Base-by-base conservation (phyloP, 371 early-diverging fungal species). In the Mucor racemosus region DNA sequence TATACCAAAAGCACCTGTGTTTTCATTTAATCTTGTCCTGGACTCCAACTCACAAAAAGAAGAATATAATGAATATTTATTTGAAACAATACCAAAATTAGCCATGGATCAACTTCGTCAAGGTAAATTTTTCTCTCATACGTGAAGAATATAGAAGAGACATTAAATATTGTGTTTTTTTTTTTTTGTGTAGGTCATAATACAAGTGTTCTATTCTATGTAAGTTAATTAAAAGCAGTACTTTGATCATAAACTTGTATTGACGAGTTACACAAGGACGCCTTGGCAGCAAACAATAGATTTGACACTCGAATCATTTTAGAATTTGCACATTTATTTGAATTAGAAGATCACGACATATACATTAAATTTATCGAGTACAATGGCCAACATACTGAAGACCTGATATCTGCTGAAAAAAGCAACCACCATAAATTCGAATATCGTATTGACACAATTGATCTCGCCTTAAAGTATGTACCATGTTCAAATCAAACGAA, bases 191-290 rank as follows among this genome's bases (percentile, higher is more conserved):
- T 62, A 68, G 68, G 63, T 21, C 35, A 68, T 11, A 42, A 63
- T 53, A 8, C 53, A 34, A 63, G 58, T 59, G 8, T 68, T 7
- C 26, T 63, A 21, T 50, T 63, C 31, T 58, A 58, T 68, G 68
- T 68, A 57, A 50, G 67, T 57, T 38, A 41, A 42, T 59, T 57
- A 34, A 33, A 55, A 21, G 10, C 40, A 40, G n/a, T 55, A 13
- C 5, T 26, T 26, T n/a, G 31, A 13, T 33, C 13, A 13, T 44
- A n/a, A 15, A 11, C 11, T 0, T 17, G 63, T 55, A 33, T 38
- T 54, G 55, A 46, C 39, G 38, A 39, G 21, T 46, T 11, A 64
- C 58, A 57, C 34, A 14, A 64, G 57, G 64, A 57, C 35, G n/a
- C 64, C 4, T 58, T 33, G 11, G 44, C 39, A 31, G 38, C 38